Evolutionary conservation across 2,329 filamentous ascomycete genomes (phyloP).

Genomic region (Chrysosporium queenslandicum): DNA sequence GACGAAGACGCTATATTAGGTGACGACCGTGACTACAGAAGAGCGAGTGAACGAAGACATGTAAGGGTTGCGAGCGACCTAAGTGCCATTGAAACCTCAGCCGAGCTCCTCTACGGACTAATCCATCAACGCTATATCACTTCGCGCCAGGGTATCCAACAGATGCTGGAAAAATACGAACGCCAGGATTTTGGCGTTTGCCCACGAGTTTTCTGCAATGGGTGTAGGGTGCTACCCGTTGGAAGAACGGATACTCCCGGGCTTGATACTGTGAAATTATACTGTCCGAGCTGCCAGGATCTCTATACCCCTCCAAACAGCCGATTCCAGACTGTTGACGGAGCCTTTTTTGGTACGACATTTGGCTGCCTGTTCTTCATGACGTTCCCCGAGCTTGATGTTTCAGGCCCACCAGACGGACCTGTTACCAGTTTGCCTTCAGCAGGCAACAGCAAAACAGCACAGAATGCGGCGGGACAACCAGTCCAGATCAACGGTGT

Average conservation of each 20-base stretch:
- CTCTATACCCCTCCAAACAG: slow-evolving; percentile 97
- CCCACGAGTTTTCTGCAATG: slow-evolving; percentile 86
- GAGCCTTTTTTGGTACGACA: slow-evolving; percentile 94
- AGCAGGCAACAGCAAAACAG: slow-evolving; percentile 20
- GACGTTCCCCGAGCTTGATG: slow-evolving; percentile 92
- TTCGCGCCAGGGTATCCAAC: slow-evolving; percentile 88
- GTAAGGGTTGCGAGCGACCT: slow-evolving; percentile 83
- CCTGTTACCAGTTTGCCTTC: slow-evolving; percentile 20
- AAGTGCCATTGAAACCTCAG: slow-evolving; percentile 90
- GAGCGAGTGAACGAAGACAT: slow-evolving; percentile 60
- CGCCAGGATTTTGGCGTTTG: slow-evolving; percentile 91
- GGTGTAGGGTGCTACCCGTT: slow-evolving; percentile 81
- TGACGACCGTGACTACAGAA: slow-evolving; percentile 45
- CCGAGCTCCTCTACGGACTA: slow-evolving; percentile 94
- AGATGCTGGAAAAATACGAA: slow-evolving; percentile 99
- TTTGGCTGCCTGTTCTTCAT: slow-evolving; percentile 97
- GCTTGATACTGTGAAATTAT: slow-evolving; percentile 95
- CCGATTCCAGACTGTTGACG: slow-evolving; percentile 92
- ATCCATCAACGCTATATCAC: slow-evolving; percentile 99
- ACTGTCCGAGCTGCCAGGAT: slow-evolving; percentile 92
- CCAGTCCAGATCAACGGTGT: slow-evolving; percentile 68
- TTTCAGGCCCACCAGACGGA: slow-evolving; percentile 55
- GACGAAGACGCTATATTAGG: slow-evolving; percentile 58
- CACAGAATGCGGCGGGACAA: slow-evolving; percentile 29
- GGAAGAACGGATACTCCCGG: slow-evolving; percentile 90